These are phyloP conservation scores for Colletotrichum destructivum DNA, from an alignment of 2,329 filamentous ascomycete genomes.

Conservation along the genomic window DNA sequence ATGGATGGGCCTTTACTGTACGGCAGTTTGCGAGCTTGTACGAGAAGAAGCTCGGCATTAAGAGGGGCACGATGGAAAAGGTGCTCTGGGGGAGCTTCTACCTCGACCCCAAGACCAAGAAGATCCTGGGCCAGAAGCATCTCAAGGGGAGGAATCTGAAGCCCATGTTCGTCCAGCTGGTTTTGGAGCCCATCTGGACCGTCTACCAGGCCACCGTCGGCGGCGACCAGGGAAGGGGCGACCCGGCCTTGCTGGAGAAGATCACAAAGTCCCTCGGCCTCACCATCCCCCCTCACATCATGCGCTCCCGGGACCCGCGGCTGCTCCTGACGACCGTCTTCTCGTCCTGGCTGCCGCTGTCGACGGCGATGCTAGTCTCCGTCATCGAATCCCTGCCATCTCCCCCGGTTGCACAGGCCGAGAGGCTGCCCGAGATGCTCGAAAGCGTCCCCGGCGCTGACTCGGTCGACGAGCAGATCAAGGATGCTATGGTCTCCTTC, in stretches of 20 bases:
- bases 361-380: slow-evolving; percentile 92
- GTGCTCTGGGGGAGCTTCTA: slow-evolving; percentile 98
- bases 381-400: slow-evolving; percentile 94
- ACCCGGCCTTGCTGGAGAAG: slow-evolving; percentile 88
- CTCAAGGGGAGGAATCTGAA: slow-evolving; percentile 92
- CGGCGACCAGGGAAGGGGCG: slow-evolving; percentile 85
- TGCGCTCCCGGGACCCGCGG: slow-evolving; percentile 86
- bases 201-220: slow-evolving; percentile 93
- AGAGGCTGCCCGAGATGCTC: slow-evolving; percentile 84
- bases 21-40: slow-evolving; percentile 94
- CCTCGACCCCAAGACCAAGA: slow-evolving; percentile 96
- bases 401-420: slow-evolving; percentile 83
- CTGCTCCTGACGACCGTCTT: slow-evolving; percentile 90
- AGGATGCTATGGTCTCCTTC: slow-evolving; percentile 87
- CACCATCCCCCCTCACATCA: slow-evolving; percentile 85
- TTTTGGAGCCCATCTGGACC: slow-evolving; percentile 96
- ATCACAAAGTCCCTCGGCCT: slow-evolving; percentile 93
- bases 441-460: slow-evolving; percentile 83
- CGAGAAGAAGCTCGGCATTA: slow-evolving; percentile 97
- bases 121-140: slow-evolving; percentile 91
- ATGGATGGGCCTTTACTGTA: slow-evolving; percentile 99
- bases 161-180: slow-evolving; percentile 97
- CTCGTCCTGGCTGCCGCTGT: slow-evolving; percentile 90
- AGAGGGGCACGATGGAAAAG: slow-evolving; percentile 88
- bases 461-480: slow-evolving; percentile 77